A percentile compares a stretch with the other conserved stretches of the same genome.
Evolutionary conservation across 108 stramenopile genomes (phyloP).

Genomic region (Fragilariopsis cylindrus): DNA sequence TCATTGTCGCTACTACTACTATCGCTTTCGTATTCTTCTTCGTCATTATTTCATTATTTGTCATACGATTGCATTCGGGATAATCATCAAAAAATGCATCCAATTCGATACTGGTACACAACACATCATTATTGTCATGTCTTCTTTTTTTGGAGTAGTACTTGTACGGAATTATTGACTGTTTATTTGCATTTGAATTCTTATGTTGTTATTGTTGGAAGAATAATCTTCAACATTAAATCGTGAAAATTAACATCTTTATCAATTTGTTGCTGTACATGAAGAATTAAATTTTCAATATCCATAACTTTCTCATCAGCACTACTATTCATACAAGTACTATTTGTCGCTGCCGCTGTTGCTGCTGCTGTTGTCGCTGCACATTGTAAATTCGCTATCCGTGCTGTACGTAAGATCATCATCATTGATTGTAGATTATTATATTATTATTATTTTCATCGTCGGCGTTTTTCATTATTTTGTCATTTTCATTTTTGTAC

Average conservation of each 20-base stretch:
- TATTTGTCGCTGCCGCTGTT: background rate
- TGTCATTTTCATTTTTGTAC: background rate
- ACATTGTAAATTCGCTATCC: constrained; percentile 2
- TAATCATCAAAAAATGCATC: constrained; percentile 73
- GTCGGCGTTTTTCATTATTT: no score
- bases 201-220: background rate
- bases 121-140: background rate
- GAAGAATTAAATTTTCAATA: background rate
- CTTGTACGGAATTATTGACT: no score
- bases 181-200: no score
- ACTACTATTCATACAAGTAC: background rate
- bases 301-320: no score
- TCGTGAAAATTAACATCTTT: background rate
- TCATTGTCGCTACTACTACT: constrained; percentile 17
- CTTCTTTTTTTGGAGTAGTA: background rate
- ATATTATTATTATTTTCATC: no score
- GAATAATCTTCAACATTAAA: background rate
- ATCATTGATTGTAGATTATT: background rate
- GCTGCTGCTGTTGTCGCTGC: background rate
- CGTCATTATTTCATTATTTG: constrained; percentile 11
- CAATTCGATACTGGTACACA: constrained; percentile 23
- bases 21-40: constrained; percentile 25
- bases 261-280: background rate
- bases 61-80: constrained; percentile 61
- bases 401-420: constrained; percentile 3